A percentile compares a stretch with the other conserved stretches of the same genome.
These are phyloP conservation scores for Spathaspora arborariae DNA, from an alignment of 805 yeast genomes.

Conservation along the genomic window DNA sequence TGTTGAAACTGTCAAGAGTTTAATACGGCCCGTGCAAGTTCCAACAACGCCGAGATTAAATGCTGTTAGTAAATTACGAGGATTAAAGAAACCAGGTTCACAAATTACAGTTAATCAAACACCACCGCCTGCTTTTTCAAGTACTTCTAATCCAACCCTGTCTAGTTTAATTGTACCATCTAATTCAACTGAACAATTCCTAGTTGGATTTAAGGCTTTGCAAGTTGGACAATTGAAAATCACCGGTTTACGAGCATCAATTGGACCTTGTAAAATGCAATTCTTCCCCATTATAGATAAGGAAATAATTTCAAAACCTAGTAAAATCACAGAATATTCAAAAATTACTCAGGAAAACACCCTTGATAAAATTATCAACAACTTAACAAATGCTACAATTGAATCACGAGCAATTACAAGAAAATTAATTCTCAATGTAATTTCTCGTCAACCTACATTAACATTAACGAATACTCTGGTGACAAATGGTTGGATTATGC, in stretches of 20 bases:
- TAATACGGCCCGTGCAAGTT: constrained; percentile 2
- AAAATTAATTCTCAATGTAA: constrained; percentile 26
- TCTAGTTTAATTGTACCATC: constrained; percentile 21
- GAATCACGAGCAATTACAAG: constrained; percentile 15
- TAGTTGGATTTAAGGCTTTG: constrained; percentile 47
- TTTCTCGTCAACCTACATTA: constrained; percentile 58
- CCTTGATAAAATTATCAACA: constrained; percentile 14
- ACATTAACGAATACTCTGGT: constrained; percentile 49
- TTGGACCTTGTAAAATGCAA: constrained; percentile 48
- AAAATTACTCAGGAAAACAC: not conserved
- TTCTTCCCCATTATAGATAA: constrained; percentile 37
- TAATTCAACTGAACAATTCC: constrained; percentile 29
- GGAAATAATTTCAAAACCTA: not conserved
- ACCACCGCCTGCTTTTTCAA: not conserved
- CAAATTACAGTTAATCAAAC: not conserved
- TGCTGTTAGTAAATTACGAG: not conserved
- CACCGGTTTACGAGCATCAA: constrained; percentile 46
- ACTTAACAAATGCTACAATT: constrained; percentile 22
- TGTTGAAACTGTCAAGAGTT: constrained; percentile 24
- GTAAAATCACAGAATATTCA: not conserved
- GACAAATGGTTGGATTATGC: constrained; percentile 65
- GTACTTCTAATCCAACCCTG: not conserved
- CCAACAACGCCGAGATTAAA: not conserved
- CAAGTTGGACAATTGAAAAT: constrained; percentile 47
- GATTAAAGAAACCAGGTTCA: not conserved